These are phyloP conservation scores for Cymodocea nodosa DNA, from an alignment of 116 monocot species.

Conservation along the genomic window DNA sequence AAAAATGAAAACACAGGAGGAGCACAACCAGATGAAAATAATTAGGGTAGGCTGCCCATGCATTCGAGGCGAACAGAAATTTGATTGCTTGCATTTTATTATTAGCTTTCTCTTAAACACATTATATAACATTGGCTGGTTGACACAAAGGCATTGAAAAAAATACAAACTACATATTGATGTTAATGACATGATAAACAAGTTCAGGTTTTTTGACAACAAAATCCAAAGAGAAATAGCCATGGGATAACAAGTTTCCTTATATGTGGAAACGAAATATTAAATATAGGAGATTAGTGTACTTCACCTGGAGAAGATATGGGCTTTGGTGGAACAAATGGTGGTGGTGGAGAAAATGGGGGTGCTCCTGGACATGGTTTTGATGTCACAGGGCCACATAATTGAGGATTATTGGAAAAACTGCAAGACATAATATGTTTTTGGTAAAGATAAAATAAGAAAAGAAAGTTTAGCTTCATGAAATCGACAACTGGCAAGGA, in stretches of 20 bases:
- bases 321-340: slow-evolving; percentile 46
- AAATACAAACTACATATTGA: too few species aligned
- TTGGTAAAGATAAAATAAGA: background rate
- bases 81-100: too few species aligned
- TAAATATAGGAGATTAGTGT: background rate
- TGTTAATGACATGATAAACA: too few species aligned
- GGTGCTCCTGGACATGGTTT: slow-evolving; percentile 76
- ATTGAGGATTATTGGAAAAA: slow-evolving; percentile 68
- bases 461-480: background rate
- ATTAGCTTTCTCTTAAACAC: too few species aligned
- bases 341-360: slow-evolving; percentile 97
- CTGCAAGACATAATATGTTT: slow-evolving; percentile 30
- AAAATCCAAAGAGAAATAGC: too few species aligned
- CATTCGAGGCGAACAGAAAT: too few species aligned
- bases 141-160: too few species aligned
- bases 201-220: too few species aligned
- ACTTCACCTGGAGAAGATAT: slow-evolving; percentile 42
- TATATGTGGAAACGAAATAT: background rate
- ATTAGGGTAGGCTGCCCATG: too few species aligned
- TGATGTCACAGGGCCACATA: slow-evolving; percentile 76
- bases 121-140: too few species aligned
- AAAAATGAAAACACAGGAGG: too few species aligned
- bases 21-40: too few species aligned
- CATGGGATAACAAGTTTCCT: background rate
- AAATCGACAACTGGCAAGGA: slow-evolving; percentile 1